Conservation (phyloP, 495 filamentous ascomycete genomes). For the Penicillium waksmanii region DNA sequence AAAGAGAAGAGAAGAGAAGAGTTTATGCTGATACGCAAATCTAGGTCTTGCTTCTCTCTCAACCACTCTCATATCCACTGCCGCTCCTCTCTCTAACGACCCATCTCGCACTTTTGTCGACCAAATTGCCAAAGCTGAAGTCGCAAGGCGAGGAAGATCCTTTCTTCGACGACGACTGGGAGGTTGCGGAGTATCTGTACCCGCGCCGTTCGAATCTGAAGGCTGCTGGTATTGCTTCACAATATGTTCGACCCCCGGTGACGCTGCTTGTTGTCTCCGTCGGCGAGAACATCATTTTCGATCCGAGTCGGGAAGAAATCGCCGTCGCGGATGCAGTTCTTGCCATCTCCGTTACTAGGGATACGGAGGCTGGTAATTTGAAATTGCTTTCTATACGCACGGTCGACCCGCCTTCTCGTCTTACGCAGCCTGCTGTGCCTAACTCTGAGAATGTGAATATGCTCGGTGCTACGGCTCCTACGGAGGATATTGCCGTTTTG, state of each 20-base stretch:
- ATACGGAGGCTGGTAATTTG: constrained; percentile 35
- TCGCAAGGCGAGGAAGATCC: constrained; percentile 92
- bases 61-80: constrained; percentile 86
- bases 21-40: background rate
- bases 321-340: constrained; percentile 87
- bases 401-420: constrained; percentile 70
- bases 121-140: constrained; percentile 79
- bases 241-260: constrained; percentile 68
- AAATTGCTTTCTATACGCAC: constrained; percentile 66
- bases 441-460: constrained; percentile 71
- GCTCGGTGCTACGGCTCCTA: constrained; percentile 41
- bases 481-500: constrained; percentile 29
- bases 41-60: constrained; percentile 90
- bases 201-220: constrained; percentile 43
- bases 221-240: constrained; percentile 4
- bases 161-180: constrained; percentile 98
- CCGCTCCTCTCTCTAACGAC: constrained; percentile 91
- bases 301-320: constrained; percentile 87
- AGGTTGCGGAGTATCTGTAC: constrained; percentile 76
- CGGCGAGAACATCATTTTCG: constrained; percentile 88
- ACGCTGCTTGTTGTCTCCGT: constrained; percentile 88
- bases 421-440: constrained; percentile 70
- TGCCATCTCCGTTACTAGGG: constrained; percentile 69
- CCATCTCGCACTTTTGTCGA: constrained; percentile 90
- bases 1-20: too few species aligned